A percentile compares a stretch with the other conserved stretches of the same genome.
Conservation (phyloP, 768 basidiomycete species). For the Chalciporus sphaerocephalus region DNA sequence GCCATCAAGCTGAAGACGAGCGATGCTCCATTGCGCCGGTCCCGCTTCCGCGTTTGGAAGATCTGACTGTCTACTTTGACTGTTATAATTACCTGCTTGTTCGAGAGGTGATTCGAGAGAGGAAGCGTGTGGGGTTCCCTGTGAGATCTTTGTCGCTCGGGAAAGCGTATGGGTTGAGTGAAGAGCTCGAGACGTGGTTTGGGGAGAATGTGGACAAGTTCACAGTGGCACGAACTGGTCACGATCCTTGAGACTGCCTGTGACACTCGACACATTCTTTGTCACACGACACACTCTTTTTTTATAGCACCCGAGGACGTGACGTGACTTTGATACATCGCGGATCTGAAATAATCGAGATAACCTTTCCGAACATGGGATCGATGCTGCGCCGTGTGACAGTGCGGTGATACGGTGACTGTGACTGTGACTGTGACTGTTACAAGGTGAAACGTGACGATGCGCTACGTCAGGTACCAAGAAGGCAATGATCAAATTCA, state of each 20-base stretch:
- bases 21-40: neutral
- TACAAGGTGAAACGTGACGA: too few relatives aligned
- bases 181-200: neutral
- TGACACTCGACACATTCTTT: too few relatives aligned
- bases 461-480: too few relatives aligned
- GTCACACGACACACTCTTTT: too few relatives aligned
- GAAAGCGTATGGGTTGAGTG: neutral
- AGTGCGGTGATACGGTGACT: too few relatives aligned
- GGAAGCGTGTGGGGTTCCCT: neutral
- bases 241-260: neutral
- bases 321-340: slow-evolving; percentile 1
- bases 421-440: too few relatives aligned
- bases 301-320: too few relatives aligned
- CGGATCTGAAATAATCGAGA: slow-evolving; percentile 23
- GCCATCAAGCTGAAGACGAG: neutral
- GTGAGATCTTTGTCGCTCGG: neutral
- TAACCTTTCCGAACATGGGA: slow-evolving; percentile 13
- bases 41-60: neutral
- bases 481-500: slow-evolving; percentile 13
- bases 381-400: too few relatives aligned
- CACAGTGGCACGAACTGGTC: neutral
- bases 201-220: neutral
- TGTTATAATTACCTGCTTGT: neutral
- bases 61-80: neutral
- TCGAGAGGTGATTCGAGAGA: neutral